Conservation (phyloP, 2,329 filamentous ascomycete genomes). For the Arthrobotrys megalospora region DNA sequence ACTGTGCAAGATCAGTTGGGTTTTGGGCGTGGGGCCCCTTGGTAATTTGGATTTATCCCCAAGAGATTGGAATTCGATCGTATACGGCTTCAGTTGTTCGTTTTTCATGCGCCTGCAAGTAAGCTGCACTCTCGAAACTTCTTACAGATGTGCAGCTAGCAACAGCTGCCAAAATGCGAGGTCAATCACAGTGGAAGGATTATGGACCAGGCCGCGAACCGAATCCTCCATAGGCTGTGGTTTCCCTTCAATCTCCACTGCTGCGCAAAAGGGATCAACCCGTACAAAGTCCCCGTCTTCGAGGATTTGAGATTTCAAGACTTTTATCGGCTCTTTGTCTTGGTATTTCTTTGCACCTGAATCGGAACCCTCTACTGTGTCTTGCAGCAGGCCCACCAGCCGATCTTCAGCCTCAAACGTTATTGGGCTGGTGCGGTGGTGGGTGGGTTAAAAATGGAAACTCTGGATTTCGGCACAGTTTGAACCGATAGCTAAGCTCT, state of each 20-base stretch:
- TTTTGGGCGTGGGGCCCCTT: conserved; percentile 1
- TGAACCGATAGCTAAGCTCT: conserved; percentile 27
- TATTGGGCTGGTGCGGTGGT: conserved; percentile 35
- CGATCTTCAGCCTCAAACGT: conserved; percentile 59
- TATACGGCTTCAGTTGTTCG: conserved; percentile 31
- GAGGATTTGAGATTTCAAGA: conserved; percentile 48
- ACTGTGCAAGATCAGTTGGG: conserved; percentile 31
- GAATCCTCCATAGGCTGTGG: conserved; percentile 31
- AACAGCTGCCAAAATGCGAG: background rate
- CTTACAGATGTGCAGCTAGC: background rate
- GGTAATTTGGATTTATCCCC: conserved; percentile 39
- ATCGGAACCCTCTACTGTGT: conserved; percentile 28
- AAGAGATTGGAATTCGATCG: conserved; percentile 3
- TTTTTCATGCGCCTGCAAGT: conserved; percentile 29
- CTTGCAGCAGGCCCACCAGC: conserved; percentile 17
- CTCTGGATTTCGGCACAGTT: conserved; percentile 36
- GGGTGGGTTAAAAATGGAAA: conserved; percentile 58
- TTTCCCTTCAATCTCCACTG: conserved; percentile 29
- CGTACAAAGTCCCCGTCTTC: conserved; percentile 8
- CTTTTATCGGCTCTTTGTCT: conserved; percentile 23
- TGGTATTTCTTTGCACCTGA: conserved; percentile 25
- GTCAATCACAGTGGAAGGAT: conserved; percentile 32
- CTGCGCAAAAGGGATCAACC: conserved; percentile 6
- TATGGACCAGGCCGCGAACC: conserved; percentile 1
- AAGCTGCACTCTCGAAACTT: conserved; percentile 29